Evolutionary conservation across 2,329 filamentous ascomycete genomes (phyloP).

Genomic region (Penicillium sp.): DNA sequence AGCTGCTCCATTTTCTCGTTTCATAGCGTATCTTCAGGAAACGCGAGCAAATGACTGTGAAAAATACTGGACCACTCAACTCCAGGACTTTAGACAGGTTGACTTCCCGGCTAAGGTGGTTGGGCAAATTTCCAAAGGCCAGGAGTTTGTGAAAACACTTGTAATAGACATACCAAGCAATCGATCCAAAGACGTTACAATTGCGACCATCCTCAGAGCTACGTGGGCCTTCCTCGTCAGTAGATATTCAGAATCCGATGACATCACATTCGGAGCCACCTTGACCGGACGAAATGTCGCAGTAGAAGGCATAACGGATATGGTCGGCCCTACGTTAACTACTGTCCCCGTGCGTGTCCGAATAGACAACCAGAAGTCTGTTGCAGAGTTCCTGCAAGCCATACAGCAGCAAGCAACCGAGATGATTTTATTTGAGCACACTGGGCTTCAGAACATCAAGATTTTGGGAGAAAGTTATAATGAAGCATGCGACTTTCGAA

Average conservation of each 20-base stretch:
- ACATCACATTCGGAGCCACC: constrained; percentile 26
- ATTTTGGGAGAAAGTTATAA: not conserved
- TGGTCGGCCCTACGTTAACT: constrained; percentile 27
- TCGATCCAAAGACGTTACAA: too few relatives aligned
- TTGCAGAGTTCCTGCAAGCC: not conserved
- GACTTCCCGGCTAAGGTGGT: too few relatives aligned
- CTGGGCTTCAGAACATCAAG: not conserved
- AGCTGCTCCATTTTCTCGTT: too few relatives aligned
- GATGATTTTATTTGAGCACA: not conserved
- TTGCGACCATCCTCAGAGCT: too few relatives aligned
- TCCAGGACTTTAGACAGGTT: too few relatives aligned
- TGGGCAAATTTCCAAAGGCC: too few relatives aligned
- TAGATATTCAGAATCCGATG: constrained; percentile 11
- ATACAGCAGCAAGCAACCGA: not conserved
- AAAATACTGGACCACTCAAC: too few relatives aligned
- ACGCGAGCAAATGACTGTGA: too few relatives aligned
- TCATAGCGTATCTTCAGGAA: too few relatives aligned
- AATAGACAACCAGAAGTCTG: not conserved
- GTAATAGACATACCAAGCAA: too few relatives aligned
- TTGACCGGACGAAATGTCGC: constrained; percentile 30
- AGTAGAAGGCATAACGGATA: constrained; percentile 32
- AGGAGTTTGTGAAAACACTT: too few relatives aligned
- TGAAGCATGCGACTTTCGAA: not conserved
- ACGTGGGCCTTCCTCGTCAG: too few relatives aligned
- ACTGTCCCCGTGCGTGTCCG: constrained; percentile 4